Evolutionary conservation across 768 basidiomycete species (phyloP).

Genomic region (Russula earlei): DNA sequence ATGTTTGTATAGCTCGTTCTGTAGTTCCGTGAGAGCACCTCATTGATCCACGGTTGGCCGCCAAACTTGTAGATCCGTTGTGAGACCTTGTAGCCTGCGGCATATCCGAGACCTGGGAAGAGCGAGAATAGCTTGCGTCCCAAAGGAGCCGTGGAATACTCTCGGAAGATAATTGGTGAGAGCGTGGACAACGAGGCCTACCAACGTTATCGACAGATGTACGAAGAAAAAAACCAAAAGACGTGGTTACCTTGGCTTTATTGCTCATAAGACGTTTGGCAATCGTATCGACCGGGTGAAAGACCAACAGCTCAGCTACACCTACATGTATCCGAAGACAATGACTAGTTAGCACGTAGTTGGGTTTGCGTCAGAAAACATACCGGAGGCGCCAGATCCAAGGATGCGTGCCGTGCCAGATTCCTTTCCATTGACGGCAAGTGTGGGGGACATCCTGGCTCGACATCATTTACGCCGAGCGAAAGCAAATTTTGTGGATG

Average conservation of each 20-base stretch:
- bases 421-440: conserved; percentile 50
- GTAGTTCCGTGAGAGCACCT: conserved; percentile 76
- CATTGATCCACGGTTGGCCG: conserved; percentile 96
- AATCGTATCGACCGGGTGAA: conserved; percentile 94
- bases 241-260: conserved; percentile 58
- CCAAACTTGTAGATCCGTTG: conserved; percentile 98
- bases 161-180: conserved; percentile 79
- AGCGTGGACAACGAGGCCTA: conserved; percentile 58
- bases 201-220: not conserved
- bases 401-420: conserved; percentile 85
- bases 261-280: conserved; percentile 99
- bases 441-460: conserved; percentile 40
- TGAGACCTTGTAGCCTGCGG: conserved; percentile 93
- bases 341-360: not conserved
- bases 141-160: conserved; percentile 61
- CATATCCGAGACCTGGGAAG: conserved; percentile 98
- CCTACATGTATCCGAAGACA: conserved; percentile 37
- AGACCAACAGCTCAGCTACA: conserved; percentile 88
- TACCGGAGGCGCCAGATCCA: conserved; percentile 89
- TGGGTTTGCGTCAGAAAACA: conserved; percentile 21
- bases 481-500: too few relatives aligned
- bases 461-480: too few relatives aligned
- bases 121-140: conserved; percentile 71
- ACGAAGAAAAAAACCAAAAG: not conserved
- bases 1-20: conserved; percentile 69